These are phyloP conservation scores for Seiridium unicorne DNA, from an alignment of 2,329 filamentous ascomycete species.

Conservation along the genomic window DNA sequence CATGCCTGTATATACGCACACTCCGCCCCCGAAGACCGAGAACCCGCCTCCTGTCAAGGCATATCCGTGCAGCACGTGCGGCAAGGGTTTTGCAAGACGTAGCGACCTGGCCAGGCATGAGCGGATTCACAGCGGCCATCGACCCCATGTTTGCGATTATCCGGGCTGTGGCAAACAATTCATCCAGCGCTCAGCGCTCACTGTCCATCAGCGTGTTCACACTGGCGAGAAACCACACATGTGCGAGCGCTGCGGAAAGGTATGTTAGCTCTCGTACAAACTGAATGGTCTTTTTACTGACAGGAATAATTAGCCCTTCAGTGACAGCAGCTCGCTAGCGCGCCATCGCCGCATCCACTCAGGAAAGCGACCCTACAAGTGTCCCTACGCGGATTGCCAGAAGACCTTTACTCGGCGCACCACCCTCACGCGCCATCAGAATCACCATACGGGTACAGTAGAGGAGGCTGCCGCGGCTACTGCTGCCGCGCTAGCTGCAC, in stretches of 20 bases:
- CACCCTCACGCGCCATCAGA: conserved; percentile 91
- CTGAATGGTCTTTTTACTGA: conserved; percentile 15
- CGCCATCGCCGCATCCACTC: conserved; percentile 93
- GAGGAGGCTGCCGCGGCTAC: conserved; percentile 91
- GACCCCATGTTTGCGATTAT: conserved; percentile 90
- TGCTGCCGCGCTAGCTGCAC: conserved; percentile 73
- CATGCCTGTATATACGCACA: conserved; percentile 34
- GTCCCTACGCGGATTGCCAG: conserved; percentile 94
- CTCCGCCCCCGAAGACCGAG: conserved; percentile 29
- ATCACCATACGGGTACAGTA: conserved; percentile 91
- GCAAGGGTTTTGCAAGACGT: conserved; percentile 86
- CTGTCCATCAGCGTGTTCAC: conserved; percentile 92
- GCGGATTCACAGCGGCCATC: conserved; percentile 88
- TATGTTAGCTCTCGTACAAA: conserved; percentile 40
- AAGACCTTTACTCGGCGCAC: conserved; percentile 97
- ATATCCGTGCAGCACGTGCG: conserved; percentile 86
- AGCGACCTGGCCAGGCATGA: conserved; percentile 95
- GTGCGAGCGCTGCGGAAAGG: conserved; percentile 96
- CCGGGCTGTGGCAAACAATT: conserved; percentile 92
- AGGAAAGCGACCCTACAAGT: conserved; percentile 95
- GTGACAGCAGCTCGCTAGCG: conserved; percentile 91
- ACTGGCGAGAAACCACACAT: conserved; percentile 98
- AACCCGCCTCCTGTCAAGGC: conserved; percentile 53
- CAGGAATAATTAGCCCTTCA: conserved; percentile 69
- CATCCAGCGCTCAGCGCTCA: conserved; percentile 93